Evolutionary conservation across 331 rosid species (phyloP).

Genomic region (Erythrophleum ivorense): DNA sequence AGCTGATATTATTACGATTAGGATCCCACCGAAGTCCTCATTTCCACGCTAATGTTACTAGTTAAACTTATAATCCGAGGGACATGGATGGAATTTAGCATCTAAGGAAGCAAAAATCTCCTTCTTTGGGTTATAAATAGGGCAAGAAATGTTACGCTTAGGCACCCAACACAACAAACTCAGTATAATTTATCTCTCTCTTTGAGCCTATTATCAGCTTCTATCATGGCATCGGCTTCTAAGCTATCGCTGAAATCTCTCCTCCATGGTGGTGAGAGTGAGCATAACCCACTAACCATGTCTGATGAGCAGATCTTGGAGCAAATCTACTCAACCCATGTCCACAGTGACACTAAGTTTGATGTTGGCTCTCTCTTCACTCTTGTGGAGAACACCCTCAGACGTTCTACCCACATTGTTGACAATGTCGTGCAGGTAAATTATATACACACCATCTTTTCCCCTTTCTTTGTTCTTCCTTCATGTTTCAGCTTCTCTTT

Average conservation of each 20-base stretch:
- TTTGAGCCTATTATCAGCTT: not conserved
- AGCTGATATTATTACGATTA: not conserved
- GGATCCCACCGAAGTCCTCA: not conserved
- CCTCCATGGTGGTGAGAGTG: not conserved
- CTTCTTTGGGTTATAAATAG: not conserved
- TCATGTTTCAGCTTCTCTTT: not conserved
- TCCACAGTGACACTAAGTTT: conserved; percentile 49
- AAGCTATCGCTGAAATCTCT: not conserved
- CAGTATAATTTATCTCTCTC: not conserved
- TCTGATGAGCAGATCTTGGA: conserved; percentile 61
- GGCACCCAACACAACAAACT: not conserved
- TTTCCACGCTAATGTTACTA: not conserved
- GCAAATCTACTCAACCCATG: conserved; percentile 59
- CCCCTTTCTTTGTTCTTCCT: not conserved
- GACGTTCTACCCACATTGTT: conserved; percentile 54
- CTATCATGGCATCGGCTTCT: not conserved
- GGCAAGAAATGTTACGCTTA: not conserved
- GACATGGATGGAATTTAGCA: not conserved
- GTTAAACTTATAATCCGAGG: not conserved
- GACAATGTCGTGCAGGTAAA: conserved; percentile 59
- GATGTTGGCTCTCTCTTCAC: conserved; percentile 52
- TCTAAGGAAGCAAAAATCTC: not conserved
- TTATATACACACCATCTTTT: not conserved
- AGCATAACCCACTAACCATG: conserved; percentile 48
- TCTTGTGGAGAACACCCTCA: conserved; percentile 52